Evolutionary conservation across 805 yeast species (phyloP).

Genomic region (Saccharomycopsis fibuligera): DNA sequence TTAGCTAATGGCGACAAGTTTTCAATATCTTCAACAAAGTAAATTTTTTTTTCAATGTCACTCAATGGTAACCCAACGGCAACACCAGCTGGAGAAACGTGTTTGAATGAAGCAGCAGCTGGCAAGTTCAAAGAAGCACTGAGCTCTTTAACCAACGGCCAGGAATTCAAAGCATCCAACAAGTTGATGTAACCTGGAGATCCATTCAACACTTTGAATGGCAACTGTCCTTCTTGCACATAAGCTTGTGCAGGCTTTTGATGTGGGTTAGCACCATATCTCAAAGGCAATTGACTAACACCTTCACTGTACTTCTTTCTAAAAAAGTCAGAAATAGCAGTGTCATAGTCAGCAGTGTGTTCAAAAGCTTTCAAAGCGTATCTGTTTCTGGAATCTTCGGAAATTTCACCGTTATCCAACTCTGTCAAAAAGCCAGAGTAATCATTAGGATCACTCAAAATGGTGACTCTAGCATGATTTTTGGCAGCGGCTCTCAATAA

Average conservation of each 20-base stretch:
- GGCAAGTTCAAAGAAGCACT: conserved; percentile 91
- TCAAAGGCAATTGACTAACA: conserved; percentile 80
- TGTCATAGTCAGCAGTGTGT: conserved; percentile 96
- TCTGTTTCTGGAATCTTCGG: conserved; percentile 67
- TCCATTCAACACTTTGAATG: conserved; percentile 89
- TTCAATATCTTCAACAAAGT: conserved; percentile 91
- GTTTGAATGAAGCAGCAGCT: conserved; percentile 98
- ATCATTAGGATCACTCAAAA: conserved; percentile 90
- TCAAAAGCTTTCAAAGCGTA: conserved; percentile 96
- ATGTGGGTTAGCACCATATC: conserved; percentile 99
- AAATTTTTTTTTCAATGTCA: conserved; percentile 88
- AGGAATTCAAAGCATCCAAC: conserved; percentile 93
- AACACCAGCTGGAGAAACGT: conserved; percentile 98
- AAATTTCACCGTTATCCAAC: conserved; percentile 54
- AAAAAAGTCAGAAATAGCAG: conserved; percentile 93
- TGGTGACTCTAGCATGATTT: conserved; percentile 94
- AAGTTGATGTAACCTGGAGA: conserved; percentile 97
- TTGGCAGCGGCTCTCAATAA: conserved; percentile 97
- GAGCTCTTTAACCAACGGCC: conserved; percentile 98
- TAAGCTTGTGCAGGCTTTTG: conserved; percentile 99
- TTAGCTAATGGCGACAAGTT: conserved; percentile 94
- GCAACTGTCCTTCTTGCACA: conserved; percentile 78
- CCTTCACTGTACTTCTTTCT: conserved; percentile 94
- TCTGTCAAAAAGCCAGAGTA: conserved; percentile 84
- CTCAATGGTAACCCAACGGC: conserved; percentile 94